A percentile compares a stretch with the other conserved stretches of the same genome.
Conservation (phyloP, 2,329 filamentous ascomycete genomes). For the Cercospora nicotianae region DNA sequence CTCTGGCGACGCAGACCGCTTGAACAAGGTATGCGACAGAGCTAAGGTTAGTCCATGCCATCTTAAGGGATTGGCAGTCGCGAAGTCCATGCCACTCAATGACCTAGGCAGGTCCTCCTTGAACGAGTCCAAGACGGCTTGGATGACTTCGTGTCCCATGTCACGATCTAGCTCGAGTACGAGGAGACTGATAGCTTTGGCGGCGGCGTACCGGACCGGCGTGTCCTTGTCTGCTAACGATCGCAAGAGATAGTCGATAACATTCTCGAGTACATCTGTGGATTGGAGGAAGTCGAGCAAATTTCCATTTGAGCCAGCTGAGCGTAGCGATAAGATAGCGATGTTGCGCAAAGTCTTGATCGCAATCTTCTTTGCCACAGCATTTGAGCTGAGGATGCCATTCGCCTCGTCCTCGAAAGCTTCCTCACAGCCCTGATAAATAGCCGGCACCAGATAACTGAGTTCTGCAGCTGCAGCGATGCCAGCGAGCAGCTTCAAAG, state of each 20-base stretch:
- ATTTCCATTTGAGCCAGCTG: constrained; percentile 28
- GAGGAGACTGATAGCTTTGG: constrained; percentile 87
- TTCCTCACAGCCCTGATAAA: constrained; percentile 65
- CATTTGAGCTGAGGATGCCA: constrained; percentile 66
- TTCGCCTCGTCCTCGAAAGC: constrained; percentile 56
- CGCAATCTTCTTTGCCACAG: constrained; percentile 75
- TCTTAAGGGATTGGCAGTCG: constrained; percentile 73
- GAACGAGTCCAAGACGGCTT: constrained; percentile 73
- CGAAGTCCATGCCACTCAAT: constrained; percentile 58
- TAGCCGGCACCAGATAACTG: constrained; percentile 61
- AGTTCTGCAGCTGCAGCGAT: constrained; percentile 72
- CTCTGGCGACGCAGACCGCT: constrained; percentile 70
- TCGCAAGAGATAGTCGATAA: constrained; percentile 79
- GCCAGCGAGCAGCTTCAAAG: constrained; percentile 76
- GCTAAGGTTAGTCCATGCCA: constrained; percentile 95
- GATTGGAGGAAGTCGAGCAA: constrained; percentile 39
- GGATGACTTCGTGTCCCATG: constrained; percentile 84
- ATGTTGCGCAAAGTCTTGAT: constrained; percentile 83
- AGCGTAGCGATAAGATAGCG: constrained; percentile 62
- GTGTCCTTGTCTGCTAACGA: constrained; percentile 83
- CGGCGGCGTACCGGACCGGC: constrained; percentile 83
- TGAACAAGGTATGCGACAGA: constrained; percentile 80
- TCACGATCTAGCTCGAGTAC: constrained; percentile 74
- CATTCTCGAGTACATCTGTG: constrained; percentile 62
- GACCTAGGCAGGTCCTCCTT: constrained; percentile 61